A percentile compares a stretch with the other conserved stretches of the same genome.
phyloP scores from a whole-genome alignment of 768 basidiomycete genomes.

The Leccinum variicolor region DNA sequence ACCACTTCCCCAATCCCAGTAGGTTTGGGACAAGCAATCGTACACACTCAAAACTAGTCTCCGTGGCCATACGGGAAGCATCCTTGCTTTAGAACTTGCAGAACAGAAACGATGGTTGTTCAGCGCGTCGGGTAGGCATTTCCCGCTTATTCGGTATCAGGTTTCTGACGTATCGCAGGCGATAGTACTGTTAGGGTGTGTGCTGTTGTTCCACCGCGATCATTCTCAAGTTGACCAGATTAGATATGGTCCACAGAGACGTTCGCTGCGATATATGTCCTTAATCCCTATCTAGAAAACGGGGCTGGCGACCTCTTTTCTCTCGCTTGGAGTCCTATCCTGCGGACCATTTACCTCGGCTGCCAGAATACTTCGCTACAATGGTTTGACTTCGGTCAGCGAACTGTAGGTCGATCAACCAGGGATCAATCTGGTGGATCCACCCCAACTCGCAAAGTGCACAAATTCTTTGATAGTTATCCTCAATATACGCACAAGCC shows the following conservation, averaged over 20 bases:
- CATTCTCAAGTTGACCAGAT: constrained; percentile 2
- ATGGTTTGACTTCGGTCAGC: constrained; percentile 65
- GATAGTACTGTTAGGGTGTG: constrained; percentile 85
- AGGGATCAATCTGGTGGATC: constrained; percentile 28
- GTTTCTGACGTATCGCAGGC: constrained; percentile 41
- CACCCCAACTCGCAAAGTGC: constrained; percentile 51
- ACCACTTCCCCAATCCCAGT: neutral
- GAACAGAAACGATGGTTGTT: constrained; percentile 81
- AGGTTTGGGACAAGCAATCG: constrained; percentile 85
- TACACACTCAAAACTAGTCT: constrained; percentile 68
- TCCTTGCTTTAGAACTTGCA: constrained; percentile 76
- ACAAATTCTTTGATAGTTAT: constrained; percentile 92
- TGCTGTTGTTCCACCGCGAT: neutral
- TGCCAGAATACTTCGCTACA: constrained; percentile 93
- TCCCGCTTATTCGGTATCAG: neutral
- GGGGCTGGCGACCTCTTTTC: constrained; percentile 88
- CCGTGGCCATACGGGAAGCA: constrained; percentile 79
- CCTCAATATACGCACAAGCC: constrained; percentile 66
- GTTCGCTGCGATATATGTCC: constrained; percentile 63
- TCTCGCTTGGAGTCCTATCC: constrained; percentile 66
- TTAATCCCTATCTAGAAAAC: constrained; percentile 75
- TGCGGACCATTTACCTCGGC: constrained; percentile 77
- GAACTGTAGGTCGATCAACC: neutral
- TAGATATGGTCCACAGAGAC: constrained; percentile 82
- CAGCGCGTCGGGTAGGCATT: constrained; percentile 74